Base-by-base conservation (phyloP, 306 rosid genomes). In the Dryas octopetala region DNA sequence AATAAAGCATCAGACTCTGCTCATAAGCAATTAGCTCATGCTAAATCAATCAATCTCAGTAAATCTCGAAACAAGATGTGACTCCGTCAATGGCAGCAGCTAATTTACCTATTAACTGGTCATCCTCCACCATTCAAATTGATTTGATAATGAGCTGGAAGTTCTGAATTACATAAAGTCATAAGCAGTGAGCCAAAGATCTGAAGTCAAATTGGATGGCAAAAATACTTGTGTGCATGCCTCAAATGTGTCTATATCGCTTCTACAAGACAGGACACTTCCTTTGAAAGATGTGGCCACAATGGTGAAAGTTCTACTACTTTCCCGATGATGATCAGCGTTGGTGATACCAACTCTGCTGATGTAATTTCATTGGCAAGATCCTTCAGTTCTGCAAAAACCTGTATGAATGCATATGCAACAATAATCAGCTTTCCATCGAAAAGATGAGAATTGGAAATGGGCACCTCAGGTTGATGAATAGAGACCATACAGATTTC, bases 271-370 rank as follows among this genome's bases (percentile, higher is more conserved):
- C 76, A 79, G 9, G 92, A 79, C 15, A 81, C 86, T 74, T 91
- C 88, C 72, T 72, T 75, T 58, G 74, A 45, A 76, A 90, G 55
- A 73, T 84, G 47, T 12, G 91, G 84, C 97, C 99, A 96, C 70
- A 79, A 81, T 15, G 98, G 93, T 13, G 99, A 96, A 74, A 90
- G 89, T 38, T 89, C 90, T 53, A 92, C 99, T 50, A 96, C 99
- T 83, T 86, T 96, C 65, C 99, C 98, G 66, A 96, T 86, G 17
- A 96, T 80, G 68, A 96, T 89, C 59, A 96, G 86, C 14, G 98
- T 90, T 1, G 99, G 99, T 26, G 99, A 96, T 68, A 79, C 84
- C 68, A 96, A 81, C 60, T 79, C 88, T 50, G 84, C 87, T 2
- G 85, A 82, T 44, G 76, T 68, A 76, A 90, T 90, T 76, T 85